Percentiles rank a stretch among this genome's conserved stretches.
phyloP scores from a whole-genome alignment of 768 basidiomycete species.

The Lentinula sp. region DNA sequence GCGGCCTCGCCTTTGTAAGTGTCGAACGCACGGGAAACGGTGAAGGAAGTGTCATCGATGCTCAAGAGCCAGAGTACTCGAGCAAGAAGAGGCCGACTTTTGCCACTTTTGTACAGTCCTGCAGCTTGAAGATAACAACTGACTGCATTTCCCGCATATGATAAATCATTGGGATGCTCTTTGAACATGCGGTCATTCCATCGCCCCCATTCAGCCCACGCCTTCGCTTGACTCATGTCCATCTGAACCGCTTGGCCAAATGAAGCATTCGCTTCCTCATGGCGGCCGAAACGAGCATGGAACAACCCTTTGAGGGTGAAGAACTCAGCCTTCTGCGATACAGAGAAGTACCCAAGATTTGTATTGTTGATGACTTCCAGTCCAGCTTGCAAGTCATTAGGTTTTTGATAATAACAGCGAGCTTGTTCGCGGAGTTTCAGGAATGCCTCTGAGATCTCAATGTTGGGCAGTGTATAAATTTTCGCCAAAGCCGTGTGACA shows the following conservation, averaged over 20 bases:
- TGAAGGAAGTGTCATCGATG: constrained; percentile 72
- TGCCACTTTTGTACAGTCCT: constrained; percentile 89
- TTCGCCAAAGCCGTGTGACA: constrained; percentile 93
- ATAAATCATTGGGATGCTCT: constrained; percentile 67
- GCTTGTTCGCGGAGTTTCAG: constrained; percentile 98
- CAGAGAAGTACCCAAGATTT: constrained; percentile 96
- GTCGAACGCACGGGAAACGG: constrained; percentile 80
- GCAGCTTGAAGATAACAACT: constrained; percentile 98
- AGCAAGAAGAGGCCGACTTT: constrained; percentile 85
- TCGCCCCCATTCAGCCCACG: constrained; percentile 98
- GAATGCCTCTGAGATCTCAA: constrained; percentile 99
- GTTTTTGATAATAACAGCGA: constrained; percentile 94
- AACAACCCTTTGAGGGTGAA: constrained; percentile 99
- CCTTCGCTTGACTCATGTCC: constrained; percentile 91
- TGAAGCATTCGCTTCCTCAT: constrained; percentile 85
- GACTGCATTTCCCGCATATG: constrained; percentile 84
- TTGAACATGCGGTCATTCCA: constrained; percentile 93
- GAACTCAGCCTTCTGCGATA: constrained; percentile 94
- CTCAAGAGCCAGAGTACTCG: constrained; percentile 96
- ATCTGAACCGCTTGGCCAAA: constrained; percentile 96
- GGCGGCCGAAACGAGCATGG: constrained; percentile 77
- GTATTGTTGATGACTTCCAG: constrained; percentile 99
- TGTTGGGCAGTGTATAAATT: constrained; percentile 98
- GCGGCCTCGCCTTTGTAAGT: constrained; percentile 95
- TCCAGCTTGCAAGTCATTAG: constrained; percentile 88